Percentiles rank a stretch among this genome's conserved stretches.
Evolutionary conservation across 2,329 filamentous ascomycete species (phyloP).

Genomic region (Exophiala xenobiotica): DNA sequence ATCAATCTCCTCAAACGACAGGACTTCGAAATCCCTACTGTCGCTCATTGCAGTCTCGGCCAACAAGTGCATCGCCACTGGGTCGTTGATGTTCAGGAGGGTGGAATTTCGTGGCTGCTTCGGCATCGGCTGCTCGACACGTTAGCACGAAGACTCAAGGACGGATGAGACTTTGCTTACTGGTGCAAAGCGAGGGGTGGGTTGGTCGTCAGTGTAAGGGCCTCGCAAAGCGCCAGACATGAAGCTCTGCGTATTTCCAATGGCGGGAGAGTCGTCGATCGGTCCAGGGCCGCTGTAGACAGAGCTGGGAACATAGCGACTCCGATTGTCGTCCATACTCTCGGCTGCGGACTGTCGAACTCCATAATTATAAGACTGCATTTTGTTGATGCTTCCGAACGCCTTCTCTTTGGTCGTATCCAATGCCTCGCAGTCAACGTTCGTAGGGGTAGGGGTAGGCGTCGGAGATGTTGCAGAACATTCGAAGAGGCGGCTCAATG

Average conservation of each 20-base stretch:
- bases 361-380: constrained; percentile 28
- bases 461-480: too few relatives aligned
- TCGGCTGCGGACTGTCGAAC: constrained; percentile 25
- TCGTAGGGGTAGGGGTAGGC: too few relatives aligned
- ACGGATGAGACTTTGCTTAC: constrained; percentile 2
- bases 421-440: too few relatives aligned
- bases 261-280: constrained; percentile 25
- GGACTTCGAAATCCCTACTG: constrained; percentile 77
- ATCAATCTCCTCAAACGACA: constrained; percentile 91
- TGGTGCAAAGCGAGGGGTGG: constrained; percentile 17
- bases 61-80: constrained; percentile 81
- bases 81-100: constrained; percentile 49
- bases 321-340: constrained; percentile 25
- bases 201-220: constrained; percentile 19
- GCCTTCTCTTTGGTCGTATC: constrained; percentile 11
- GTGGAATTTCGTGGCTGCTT: constrained; percentile 20
- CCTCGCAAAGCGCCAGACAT: constrained; percentile 21
- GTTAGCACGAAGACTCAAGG: constrained; percentile 2
- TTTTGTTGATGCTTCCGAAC: not conserved
- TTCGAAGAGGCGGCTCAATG: too few relatives aligned
- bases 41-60: constrained; percentile 92
- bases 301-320: constrained; percentile 31
- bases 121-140: constrained; percentile 7
- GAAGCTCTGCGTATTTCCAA: constrained; percentile 13
- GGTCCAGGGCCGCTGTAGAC: constrained; percentile 29